A percentile compares a stretch with the other conserved stretches of the same genome.
These are phyloP conservation scores for Monotropa hypopitys DNA, from an alignment of 179 eudicot genomes.

Conservation along the genomic window DNA sequence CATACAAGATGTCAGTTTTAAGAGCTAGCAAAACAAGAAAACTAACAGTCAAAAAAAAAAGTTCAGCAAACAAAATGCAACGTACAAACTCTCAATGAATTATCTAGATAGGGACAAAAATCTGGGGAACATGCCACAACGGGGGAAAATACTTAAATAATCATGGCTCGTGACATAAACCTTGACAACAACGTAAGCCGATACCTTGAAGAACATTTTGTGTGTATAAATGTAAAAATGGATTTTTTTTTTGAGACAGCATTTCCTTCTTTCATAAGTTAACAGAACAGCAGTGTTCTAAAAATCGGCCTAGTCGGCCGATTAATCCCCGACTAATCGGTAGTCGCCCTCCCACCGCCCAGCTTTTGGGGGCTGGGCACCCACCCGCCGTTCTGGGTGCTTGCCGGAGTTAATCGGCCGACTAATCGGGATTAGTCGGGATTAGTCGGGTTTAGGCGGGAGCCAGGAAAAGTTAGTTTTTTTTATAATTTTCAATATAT, in stretches of 20 bases:
- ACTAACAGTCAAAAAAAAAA: not conserved
- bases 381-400: too few species aligned
- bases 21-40: not conserved
- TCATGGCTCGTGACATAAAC: not conserved
- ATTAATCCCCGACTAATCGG: too few species aligned
- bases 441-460: too few species aligned
- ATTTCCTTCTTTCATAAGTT: slow-evolving; percentile 6
- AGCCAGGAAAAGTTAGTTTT: too few species aligned
- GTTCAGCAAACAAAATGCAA: not conserved
- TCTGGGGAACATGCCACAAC: not conserved
- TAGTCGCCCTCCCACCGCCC: too few species aligned
- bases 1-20: not conserved
- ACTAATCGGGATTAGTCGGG: too few species aligned
- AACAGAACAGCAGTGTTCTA: too few species aligned
- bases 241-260: not conserved
- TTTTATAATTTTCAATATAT: too few species aligned
- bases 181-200: not conserved
- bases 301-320: too few species aligned
- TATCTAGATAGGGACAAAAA: not conserved
- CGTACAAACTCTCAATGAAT: not conserved
- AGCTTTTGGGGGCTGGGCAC: too few species aligned
- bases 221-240: not conserved
- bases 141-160: not conserved
- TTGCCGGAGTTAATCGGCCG: too few species aligned
- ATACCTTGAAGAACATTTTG: not conserved